Conservation (phyloP, 345 rosid species). For the Diplotaxis tenuifolia region DNA sequence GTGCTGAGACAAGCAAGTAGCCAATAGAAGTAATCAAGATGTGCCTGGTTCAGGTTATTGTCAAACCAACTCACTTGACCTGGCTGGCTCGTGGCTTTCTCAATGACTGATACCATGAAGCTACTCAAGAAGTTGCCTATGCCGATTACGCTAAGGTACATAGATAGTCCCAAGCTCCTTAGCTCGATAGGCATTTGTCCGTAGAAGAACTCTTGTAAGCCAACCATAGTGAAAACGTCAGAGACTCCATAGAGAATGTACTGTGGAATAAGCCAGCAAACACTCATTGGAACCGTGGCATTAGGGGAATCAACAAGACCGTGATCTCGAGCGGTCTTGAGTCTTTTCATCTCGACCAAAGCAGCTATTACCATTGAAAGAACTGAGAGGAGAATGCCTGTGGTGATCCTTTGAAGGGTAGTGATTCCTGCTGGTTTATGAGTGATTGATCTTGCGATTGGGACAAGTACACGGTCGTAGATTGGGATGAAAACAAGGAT, state of each 20-base stretch:
- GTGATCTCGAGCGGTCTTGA: constrained; percentile 30
- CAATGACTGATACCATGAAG: constrained; percentile 37
- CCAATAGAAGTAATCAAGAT: constrained; percentile 45
- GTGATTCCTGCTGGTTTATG: constrained; percentile 40
- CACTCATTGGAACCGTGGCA: constrained; percentile 34
- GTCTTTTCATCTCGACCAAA: constrained; percentile 42
- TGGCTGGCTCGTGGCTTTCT: constrained; percentile 27
- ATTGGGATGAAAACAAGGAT: constrained; percentile 49
- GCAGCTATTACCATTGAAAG: constrained; percentile 39
- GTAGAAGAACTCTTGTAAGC: constrained; percentile 1
- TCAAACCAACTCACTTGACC: constrained; percentile 37
- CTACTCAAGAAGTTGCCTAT: constrained; percentile 43
- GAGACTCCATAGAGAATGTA: constrained; percentile 34
- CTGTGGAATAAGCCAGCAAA: constrained; percentile 42
- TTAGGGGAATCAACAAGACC: constrained; percentile 24
- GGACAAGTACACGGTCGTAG: constrained; percentile 53
- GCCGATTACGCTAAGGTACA: constrained; percentile 22
- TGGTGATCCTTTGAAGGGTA: constrained; percentile 43
- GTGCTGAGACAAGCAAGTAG: constrained; percentile 39
- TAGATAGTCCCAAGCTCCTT: constrained; percentile 2
- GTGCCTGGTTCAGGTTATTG: constrained; percentile 36
- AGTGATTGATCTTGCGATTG: constrained; percentile 39
- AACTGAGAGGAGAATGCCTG: constrained; percentile 37
- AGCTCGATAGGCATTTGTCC: constrained; percentile 1
- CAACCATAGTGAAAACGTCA: constrained; percentile 25